Percentiles rank a stretch among this genome's conserved stretches.
Evolutionary conservation across 169 alveolate genomes (phyloP).

Genomic region (Plasmodium relictum): DNA sequence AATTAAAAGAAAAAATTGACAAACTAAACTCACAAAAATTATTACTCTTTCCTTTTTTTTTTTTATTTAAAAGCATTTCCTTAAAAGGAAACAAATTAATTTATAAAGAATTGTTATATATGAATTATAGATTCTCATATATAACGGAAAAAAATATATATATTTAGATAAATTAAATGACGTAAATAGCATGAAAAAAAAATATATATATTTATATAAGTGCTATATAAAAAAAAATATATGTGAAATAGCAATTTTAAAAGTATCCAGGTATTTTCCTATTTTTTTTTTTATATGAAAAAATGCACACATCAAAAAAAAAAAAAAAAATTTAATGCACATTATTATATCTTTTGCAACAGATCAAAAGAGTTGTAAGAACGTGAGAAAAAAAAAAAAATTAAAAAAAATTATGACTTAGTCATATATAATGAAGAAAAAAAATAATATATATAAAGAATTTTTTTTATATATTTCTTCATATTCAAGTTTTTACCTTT

Average conservation of each 20-base stretch:
- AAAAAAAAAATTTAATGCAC: not conserved
- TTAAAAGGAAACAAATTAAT: not conserved
- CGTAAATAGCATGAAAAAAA: no score
- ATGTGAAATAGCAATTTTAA: no score
- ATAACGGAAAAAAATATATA: not conserved
- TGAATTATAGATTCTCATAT: not conserved
- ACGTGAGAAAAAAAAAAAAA: not conserved
- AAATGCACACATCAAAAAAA: no score
- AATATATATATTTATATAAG: no score
- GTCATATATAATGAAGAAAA: not conserved
- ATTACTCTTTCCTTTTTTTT: not conserved
- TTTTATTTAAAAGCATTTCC: not conserved
- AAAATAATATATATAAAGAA: no score
- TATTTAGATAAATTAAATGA: not conserved
- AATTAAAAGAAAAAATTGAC: slow-evolving; percentile 15
- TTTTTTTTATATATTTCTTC: not conserved
- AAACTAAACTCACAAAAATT: not conserved
- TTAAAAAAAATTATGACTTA: slow-evolving; percentile 6
- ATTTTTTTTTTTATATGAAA: not conserved
- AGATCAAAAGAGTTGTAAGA: slow-evolving; percentile 47
- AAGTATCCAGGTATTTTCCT: no score
- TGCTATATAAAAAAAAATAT: no score
- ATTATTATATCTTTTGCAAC: slow-evolving; percentile 8
- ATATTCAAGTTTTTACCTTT: slow-evolving; percentile 48
- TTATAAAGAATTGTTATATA: not conserved